Percentiles rank a stretch among this genome's conserved stretches.
These are phyloP conservation scores for Biscogniauxia sp. DNA, from an alignment of 2,329 filamentous ascomycete species.

Conservation along the genomic window DNA sequence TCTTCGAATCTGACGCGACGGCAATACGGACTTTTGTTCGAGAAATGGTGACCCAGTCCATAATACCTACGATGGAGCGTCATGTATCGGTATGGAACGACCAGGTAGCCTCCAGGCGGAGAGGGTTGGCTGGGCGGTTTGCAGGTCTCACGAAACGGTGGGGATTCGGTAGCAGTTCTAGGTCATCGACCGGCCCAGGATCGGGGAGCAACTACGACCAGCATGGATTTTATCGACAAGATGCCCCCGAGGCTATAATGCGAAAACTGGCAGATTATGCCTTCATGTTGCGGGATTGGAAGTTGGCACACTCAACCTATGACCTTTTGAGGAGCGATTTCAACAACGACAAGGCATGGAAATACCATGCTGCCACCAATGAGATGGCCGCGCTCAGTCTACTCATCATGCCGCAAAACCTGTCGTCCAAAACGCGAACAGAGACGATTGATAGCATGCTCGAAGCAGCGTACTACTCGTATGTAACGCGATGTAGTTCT, in stretches of 20 bases:
- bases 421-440: conserved; percentile 71
- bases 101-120: conserved; percentile 85
- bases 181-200: conserved; percentile 53
- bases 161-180: conserved; percentile 71
- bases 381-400: conserved; percentile 91
- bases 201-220: conserved; percentile 71
- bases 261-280: conserved; percentile 91
- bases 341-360: conserved; percentile 95
- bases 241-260: conserved; percentile 85
- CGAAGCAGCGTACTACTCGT: conserved; percentile 89
- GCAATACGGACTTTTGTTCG: conserved; percentile 86
- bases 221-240: conserved; percentile 77
- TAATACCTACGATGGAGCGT: conserved; percentile 95
- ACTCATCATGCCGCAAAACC: conserved; percentile 70
- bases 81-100: conserved; percentile 93
- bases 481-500: conserved; percentile 77
- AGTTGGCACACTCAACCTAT: conserved; percentile 86
- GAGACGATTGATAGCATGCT: conserved; percentile 85
- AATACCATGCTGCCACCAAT: conserved; percentile 86
- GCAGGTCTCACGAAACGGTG: conserved; percentile 91
- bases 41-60: conserved; percentile 92
- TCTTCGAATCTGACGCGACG: conserved; percentile 89
- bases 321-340: conserved; percentile 88
- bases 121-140: conserved; percentile 88
- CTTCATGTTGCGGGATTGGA: conserved; percentile 97